phyloP scores from a whole-genome alignment of 352 stramenopile species.

The Phytophthora crassamura region DNA sequence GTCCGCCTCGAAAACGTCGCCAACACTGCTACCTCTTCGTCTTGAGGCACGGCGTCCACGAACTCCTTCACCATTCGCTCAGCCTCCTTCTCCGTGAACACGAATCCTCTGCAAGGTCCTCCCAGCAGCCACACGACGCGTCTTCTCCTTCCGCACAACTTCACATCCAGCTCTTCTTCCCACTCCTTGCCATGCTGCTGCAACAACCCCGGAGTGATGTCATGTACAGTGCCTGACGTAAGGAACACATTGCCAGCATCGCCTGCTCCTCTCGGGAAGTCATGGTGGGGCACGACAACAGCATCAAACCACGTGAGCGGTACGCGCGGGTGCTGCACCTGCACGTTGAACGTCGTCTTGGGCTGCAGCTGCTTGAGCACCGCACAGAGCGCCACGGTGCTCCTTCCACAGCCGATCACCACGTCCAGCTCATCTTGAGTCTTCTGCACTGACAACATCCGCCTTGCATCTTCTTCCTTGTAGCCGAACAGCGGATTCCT shows the following conservation, averaged over 20 bases:
- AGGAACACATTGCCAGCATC: slow-evolving; percentile 43
- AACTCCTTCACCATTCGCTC: slow-evolving; percentile 55
- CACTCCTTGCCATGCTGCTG: slow-evolving; percentile 33
- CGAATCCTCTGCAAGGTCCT: slow-evolving; percentile 69
- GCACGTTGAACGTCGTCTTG: slow-evolving; percentile 63
- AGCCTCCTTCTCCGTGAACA: slow-evolving; percentile 46
- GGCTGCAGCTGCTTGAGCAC: slow-evolving; percentile 45
- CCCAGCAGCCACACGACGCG: slow-evolving; percentile 67
- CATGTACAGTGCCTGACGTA: slow-evolving; percentile 63
- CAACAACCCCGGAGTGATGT: slow-evolving; percentile 40
- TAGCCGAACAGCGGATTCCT: slow-evolving; percentile 66
- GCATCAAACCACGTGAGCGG: slow-evolving; percentile 64
- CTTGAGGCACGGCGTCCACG: slow-evolving; percentile 19
- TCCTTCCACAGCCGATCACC: slow-evolving; percentile 74
- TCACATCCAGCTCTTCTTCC: slow-evolving; percentile 32
- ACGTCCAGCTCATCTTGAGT: slow-evolving; percentile 32
- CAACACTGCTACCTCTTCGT: slow-evolving; percentile 42
- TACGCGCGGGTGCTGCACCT: slow-evolving; percentile 80
- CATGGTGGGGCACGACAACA: slow-evolving; percentile 65
- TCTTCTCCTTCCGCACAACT: slow-evolving; percentile 19
- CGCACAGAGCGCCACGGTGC: slow-evolving; percentile 70
- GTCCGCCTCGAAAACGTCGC: slow-evolving; percentile 79
- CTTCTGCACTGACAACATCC: slow-evolving; percentile 7
- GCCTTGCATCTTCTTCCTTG: slow-evolving; percentile 4
- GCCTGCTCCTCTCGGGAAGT: slow-evolving; percentile 34